These are phyloP conservation scores for Monilinia fructicola DNA, from an alignment of 2,329 filamentous ascomycete genomes.

Conservation along the genomic window DNA sequence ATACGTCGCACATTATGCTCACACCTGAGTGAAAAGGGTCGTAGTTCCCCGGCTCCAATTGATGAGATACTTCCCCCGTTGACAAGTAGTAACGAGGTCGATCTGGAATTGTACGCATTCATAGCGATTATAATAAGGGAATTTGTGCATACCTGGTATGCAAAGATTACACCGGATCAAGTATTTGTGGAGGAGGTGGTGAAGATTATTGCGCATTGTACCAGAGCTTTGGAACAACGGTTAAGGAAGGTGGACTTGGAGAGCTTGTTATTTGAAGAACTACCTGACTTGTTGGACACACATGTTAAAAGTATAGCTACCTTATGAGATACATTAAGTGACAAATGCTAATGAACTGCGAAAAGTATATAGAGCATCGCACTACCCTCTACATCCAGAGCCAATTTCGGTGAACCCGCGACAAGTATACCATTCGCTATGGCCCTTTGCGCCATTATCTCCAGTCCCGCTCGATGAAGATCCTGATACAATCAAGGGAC, in stretches of 20 bases:
- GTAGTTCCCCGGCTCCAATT: slow-evolving; percentile 57
- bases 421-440: slow-evolving; percentile 78
- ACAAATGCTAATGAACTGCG: slow-evolving; percentile 23
- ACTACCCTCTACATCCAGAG: slow-evolving; percentile 55
- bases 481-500: slow-evolving; percentile 53
- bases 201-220: slow-evolving; percentile 89
- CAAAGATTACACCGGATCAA: slow-evolving; percentile 86
- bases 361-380: slow-evolving; percentile 71
- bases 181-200: slow-evolving; percentile 84
- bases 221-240: slow-evolving; percentile 80
- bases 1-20: slow-evolving; percentile 82
- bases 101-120: slow-evolving; percentile 88
- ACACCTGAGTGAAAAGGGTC: slow-evolving; percentile 61
- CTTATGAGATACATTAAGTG: background rate
- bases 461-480: slow-evolving; percentile 63
- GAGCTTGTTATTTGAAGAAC: slow-evolving; percentile 79
- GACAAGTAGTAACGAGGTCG: slow-evolving; percentile 91
- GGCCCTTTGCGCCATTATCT: slow-evolving; percentile 75
- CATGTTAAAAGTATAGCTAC: slow-evolving; percentile 68
- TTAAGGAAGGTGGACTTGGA: slow-evolving; percentile 80
- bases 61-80: slow-evolving; percentile 84
- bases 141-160: slow-evolving; percentile 91
- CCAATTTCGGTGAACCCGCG: slow-evolving; percentile 63
- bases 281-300: slow-evolving; percentile 75
- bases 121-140: slow-evolving; percentile 87